Base-by-base conservation (phyloP, 1,284 basidiomycete genomes). In the Malassezia dermatis region DNA sequence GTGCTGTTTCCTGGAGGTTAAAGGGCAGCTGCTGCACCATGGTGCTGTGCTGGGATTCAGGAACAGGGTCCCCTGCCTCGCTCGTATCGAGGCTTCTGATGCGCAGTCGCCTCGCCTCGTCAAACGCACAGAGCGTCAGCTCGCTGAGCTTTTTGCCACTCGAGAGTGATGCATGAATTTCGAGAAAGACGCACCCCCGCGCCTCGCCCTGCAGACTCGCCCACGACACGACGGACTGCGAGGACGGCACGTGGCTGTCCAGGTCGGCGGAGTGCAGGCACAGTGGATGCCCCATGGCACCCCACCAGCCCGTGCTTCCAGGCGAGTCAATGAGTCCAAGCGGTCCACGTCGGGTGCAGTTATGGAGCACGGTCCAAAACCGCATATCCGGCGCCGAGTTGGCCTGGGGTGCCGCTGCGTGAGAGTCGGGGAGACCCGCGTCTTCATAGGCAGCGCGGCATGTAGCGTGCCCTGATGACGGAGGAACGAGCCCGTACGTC, bases 281-380 rank as follows among this genome's bases (percentile, higher is more conserved):
- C 17, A 23, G 8, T 3, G 19, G 17, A n/a, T 26, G 44, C 27
- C 6, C 24, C 31, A 23, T 19, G 17, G 42, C 19, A 56, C 62
- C 62, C 66, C 66, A 67, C n/a, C 66, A 64, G 3, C 30, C 39
- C 10, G 53, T 40, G 8, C 60, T 59, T 3, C 64, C 58, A 17
- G 37, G 52, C 21, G 59, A 60, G 44, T 60, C 44, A 0, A 58
- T 27, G 2, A 64, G 37, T 5, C 64, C 63, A 30, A 65, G 43
- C 23, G 65, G 61, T 3, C 67, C 67, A 23, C 67, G 58, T 15
- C 32, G 40, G 0, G 59, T 44, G 2, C 60, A 56, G 28, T 61
- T 65, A 35, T 62, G 55, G 11, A 69, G 44, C 1, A 69, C 51
- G 26, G 61, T 59, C 65, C 65, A 67, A 48, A 67, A 69, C 15